A percentile compares a stretch with the other conserved stretches of the same genome.
phyloP scores from a whole-genome alignment of 2,329 filamentous ascomycete species.

The Macroventuria anomochaeta region DNA sequence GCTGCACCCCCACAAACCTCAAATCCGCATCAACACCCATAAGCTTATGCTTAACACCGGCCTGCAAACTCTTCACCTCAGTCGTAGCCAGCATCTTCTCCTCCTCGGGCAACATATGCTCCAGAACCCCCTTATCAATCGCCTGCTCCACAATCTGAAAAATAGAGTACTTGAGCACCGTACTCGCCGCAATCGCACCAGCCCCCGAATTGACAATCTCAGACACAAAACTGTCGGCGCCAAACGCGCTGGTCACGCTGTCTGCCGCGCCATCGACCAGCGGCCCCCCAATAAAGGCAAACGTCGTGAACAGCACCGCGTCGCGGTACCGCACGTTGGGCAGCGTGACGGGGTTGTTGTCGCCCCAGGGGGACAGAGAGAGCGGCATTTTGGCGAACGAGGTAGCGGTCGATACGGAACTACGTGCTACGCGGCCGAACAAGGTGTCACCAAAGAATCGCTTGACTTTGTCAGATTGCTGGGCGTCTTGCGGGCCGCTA shows the following conservation, averaged over 20 bases:
- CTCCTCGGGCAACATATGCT: conserved; percentile 49
- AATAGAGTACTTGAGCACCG: conserved; percentile 43
- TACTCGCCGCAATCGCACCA: conserved; percentile 35
- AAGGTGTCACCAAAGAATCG: conserved; percentile 49
- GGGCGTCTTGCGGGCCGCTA: conserved; percentile 36
- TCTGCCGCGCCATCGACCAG: conserved; percentile 42
- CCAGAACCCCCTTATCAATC: conserved; percentile 48
- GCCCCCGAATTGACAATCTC: conserved; percentile 44
- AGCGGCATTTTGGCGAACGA: conserved; percentile 45
- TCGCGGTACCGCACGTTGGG: conserved; percentile 50
- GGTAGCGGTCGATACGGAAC: conserved; percentile 43
- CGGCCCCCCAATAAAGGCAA: conserved; percentile 45
- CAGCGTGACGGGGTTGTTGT: conserved; percentile 50
- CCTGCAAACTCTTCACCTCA: conserved; percentile 46
- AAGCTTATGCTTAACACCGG: conserved; percentile 50
- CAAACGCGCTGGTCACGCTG: conserved; percentile 39
- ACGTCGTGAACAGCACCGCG: conserved; percentile 48
- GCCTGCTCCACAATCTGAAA: conserved; percentile 51
- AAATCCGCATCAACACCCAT: conserved; percentile 51
- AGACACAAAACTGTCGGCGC: conserved; percentile 45
- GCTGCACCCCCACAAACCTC: conserved; percentile 38
- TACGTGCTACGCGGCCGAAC: conserved; percentile 45
- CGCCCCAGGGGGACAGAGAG: conserved; percentile 47
- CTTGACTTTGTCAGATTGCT: conserved; percentile 38
- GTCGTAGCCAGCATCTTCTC: conserved; percentile 49